Base-by-base conservation (phyloP, 768 basidiomycete species). In the Chlorophyllum brunneum region DNA sequence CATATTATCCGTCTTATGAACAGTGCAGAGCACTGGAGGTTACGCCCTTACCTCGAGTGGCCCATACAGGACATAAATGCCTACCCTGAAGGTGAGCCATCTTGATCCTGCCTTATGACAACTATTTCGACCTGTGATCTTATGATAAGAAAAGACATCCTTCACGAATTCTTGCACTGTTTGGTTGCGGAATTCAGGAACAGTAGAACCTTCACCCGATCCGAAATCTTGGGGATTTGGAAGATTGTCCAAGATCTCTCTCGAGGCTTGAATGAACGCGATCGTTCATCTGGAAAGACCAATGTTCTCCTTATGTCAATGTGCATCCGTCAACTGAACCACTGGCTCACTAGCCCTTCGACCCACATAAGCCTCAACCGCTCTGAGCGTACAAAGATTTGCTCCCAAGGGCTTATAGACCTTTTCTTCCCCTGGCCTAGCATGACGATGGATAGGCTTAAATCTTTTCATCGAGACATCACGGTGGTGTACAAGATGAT, bases 361-460 rank as follows among this genome's bases (percentile, higher is more conserved):
- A 29, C 3, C 4, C 48, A 49, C 23, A 22, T 49, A 18, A 49
- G 37, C 7, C 48, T 49, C 20, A 49, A 49, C 39, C 48, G 48
- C 15, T 23, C 38, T 4, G 48, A 49, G 11, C 38, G 48, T 20
- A 11, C 39, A 6, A 49, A 36, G 26, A 30, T 49, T 6, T 49
- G 48, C 13, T 36, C 29, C 7, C 48, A 49, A 20, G 48, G 48
- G 6, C 48, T 49, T 27, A 49, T 49, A 10, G 24, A 49, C 29
- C 15, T 49, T 2, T 49, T 49, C 15, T 49, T 49, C 38, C 48
- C 48, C 10, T 49, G 48, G 38, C 38, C 48, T 5, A 40, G 48
- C 24, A 49, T 49, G 48, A 40, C 27, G 8, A 49, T 49, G 48
- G 20, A 30, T 16, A 26, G 48, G 18, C 23, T 49, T 16, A 24